These are phyloP conservation scores for Calonectria naviculata DNA, from an alignment of 2,329 filamentous ascomycete genomes.

Conservation along the genomic window DNA sequence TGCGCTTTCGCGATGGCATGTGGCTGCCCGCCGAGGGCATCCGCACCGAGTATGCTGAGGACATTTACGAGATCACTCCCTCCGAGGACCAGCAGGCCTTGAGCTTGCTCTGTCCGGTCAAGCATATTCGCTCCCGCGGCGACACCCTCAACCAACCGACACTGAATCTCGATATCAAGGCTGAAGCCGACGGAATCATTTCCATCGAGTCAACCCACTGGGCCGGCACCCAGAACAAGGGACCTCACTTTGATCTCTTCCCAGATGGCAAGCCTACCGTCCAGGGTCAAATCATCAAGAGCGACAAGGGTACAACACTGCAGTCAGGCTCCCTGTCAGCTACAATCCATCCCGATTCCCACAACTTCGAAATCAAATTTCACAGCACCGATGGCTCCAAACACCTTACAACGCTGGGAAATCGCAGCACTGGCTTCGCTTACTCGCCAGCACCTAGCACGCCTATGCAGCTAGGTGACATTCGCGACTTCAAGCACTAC, in stretches of 20 bases:
- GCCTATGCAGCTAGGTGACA: conserved; percentile 48
- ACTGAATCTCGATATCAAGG: conserved; percentile 54
- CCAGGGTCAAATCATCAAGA: conserved; percentile 41
- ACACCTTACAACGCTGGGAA: conserved; percentile 51
- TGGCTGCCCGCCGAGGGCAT: conserved; percentile 73
- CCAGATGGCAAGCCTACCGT: conserved; percentile 46
- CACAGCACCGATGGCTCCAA: conserved; percentile 49
- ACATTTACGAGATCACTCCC: conserved; percentile 63
- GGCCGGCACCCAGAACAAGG: conserved; percentile 49
- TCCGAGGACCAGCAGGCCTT: conserved; percentile 58
- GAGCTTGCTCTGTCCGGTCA: conserved; percentile 66
- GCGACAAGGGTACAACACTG: conserved; percentile 49
- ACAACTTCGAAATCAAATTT: conserved; percentile 53
- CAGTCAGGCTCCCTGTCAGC: conserved; percentile 49
- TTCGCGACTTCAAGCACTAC: conserved; percentile 62
- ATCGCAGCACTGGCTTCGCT: conserved; percentile 53
- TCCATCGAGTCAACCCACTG: conserved; percentile 54
- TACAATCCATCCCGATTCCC: conserved; percentile 48
- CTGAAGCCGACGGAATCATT: conserved; percentile 53
- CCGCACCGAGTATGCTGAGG: conserved; percentile 73
- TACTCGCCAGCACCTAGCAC: conserved; percentile 47
- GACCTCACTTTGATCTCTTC: conserved; percentile 53
- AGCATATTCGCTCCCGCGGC: conserved; percentile 62
- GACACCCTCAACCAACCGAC: conserved; percentile 68
- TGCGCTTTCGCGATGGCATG: conserved; percentile 57